These are phyloP conservation scores for Dalbergia cultrata DNA, from an alignment of 306 rosid species.

Conservation along the genomic window DNA sequence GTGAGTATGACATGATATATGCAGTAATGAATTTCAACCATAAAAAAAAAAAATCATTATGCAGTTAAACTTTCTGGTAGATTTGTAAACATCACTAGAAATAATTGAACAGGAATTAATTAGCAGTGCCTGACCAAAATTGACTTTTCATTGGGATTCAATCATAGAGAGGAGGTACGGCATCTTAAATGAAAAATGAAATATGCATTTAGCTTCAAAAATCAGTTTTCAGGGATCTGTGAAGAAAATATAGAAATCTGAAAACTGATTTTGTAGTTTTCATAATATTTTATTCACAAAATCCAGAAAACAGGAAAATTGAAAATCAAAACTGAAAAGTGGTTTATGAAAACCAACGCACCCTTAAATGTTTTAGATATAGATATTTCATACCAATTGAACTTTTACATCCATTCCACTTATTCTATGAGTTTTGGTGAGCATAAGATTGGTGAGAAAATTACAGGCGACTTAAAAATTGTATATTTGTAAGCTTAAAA, in stretches of 20 bases:
- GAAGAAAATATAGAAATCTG: too few relatives aligned
- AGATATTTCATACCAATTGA: constrained; percentile 28
- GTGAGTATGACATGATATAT: constrained; percentile 11
- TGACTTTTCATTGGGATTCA: constrained; percentile 38
- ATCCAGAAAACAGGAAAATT: too few relatives aligned
- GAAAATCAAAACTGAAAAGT: too few relatives aligned
- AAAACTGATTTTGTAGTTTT: too few relatives aligned
- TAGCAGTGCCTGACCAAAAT: constrained; percentile 37
- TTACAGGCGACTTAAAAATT: constrained; percentile 23
- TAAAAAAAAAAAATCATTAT: background rate
- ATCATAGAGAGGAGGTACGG: constrained; percentile 13
- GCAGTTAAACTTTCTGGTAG: background rate
- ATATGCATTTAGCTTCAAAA: too few relatives aligned
- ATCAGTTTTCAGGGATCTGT: too few relatives aligned
- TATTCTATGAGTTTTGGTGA: constrained; percentile 18
- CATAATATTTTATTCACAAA: too few relatives aligned
- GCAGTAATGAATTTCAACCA: constrained; percentile 14
- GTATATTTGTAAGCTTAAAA: background rate
- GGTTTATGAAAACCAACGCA: too few relatives aligned
- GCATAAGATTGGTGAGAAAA: background rate
- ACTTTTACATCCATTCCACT: constrained; percentile 54
- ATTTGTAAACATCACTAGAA: background rate
- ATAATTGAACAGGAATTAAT: constrained; percentile 26
- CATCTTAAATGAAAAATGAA: background rate
- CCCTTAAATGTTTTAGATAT: background rate